Evolutionary conservation across 139 green algal genomes (phyloP).

Genomic region (Asterochloris sp.): DNA sequence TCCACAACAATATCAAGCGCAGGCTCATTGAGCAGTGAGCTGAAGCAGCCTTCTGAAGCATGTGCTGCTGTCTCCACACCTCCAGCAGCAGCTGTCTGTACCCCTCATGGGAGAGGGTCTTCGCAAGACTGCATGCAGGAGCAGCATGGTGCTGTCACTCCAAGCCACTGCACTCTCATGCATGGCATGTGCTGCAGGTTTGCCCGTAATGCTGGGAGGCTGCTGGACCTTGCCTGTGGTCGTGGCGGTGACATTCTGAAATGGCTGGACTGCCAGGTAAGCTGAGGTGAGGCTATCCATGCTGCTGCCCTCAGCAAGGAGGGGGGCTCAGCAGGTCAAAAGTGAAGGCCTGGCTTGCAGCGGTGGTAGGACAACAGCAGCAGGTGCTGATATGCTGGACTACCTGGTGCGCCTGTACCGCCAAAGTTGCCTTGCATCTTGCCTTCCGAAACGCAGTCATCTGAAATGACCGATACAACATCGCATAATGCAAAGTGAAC

Average conservation of each 20-base stretch:
- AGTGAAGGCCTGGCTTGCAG: too few relatives aligned
- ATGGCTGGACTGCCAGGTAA: conserved; percentile 67
- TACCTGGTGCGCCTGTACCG: too few relatives aligned
- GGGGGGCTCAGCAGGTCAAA: neutral
- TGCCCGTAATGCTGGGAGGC: conserved; percentile 39
- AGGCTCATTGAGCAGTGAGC: conserved; percentile 60
- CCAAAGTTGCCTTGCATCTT: too few relatives aligned
- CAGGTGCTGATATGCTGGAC: too few relatives aligned
- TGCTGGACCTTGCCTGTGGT: conserved; percentile 89
- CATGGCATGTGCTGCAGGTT: conserved; percentile 55
- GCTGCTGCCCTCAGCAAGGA: too few relatives aligned
- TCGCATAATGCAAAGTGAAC: too few relatives aligned
- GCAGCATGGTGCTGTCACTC: neutral
- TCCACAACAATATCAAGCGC: conserved; percentile 91
- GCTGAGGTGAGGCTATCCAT: neutral
- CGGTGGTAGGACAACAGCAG: too few relatives aligned
- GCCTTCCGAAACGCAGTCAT: too few relatives aligned
- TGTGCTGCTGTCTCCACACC: neutral
- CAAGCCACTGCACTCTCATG: neutral
- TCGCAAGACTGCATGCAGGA: neutral
- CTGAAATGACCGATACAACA: too few relatives aligned
- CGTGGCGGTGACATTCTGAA: conserved; percentile 88
- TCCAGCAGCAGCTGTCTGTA: too few relatives aligned
- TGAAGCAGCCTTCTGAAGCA: neutral
- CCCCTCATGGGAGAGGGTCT: neutral